phyloP scores from a whole-genome alignment of 2,329 filamentous ascomycete genomes.

The Raffaelea albimanens region DNA sequence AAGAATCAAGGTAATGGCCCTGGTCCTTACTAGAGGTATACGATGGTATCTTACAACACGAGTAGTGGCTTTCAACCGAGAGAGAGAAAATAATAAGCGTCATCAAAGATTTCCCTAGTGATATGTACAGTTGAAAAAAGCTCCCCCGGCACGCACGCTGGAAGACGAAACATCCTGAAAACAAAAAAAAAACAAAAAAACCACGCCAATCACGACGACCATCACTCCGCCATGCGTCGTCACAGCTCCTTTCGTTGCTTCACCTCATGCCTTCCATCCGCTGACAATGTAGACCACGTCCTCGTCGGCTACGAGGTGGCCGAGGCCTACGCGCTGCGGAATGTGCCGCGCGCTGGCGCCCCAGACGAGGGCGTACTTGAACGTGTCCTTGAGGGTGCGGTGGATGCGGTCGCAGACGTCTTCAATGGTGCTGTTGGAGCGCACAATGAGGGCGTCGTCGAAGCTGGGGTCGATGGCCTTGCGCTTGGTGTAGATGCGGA shows the following conservation, averaged over 20 bases:
- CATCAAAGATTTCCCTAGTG: background rate
- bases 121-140: no score
- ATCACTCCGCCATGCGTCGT: no score
- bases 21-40: no score
- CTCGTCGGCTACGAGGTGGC: conserved; percentile 66
- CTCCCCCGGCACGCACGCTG: no score
- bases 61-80: no score
- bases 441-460: conserved; percentile 82
- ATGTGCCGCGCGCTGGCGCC: conserved; percentile 91
- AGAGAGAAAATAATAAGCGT: no score
- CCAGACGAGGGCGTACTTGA: conserved; percentile 98
- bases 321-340: conserved; percentile 82
- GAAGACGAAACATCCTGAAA: no score
- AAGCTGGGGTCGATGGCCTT: conserved; percentile 90
- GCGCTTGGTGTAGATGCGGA: conserved; percentile 92
- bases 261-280: conserved; percentile 46
- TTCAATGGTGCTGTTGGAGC: conserved; percentile 80
- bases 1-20: background rate
- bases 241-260: no score
- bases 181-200: no score
- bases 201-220: no score
- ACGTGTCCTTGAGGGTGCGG: conserved; percentile 89
- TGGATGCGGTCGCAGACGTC: conserved; percentile 97
- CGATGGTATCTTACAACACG: no score
- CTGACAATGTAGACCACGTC: conserved; percentile 61